Percentiles rank a stretch among this genome's conserved stretches.
Evolutionary conservation across 495 filamentous ascomycete species (phyloP).

Genomic region (Talaromyces thailandensis): DNA sequence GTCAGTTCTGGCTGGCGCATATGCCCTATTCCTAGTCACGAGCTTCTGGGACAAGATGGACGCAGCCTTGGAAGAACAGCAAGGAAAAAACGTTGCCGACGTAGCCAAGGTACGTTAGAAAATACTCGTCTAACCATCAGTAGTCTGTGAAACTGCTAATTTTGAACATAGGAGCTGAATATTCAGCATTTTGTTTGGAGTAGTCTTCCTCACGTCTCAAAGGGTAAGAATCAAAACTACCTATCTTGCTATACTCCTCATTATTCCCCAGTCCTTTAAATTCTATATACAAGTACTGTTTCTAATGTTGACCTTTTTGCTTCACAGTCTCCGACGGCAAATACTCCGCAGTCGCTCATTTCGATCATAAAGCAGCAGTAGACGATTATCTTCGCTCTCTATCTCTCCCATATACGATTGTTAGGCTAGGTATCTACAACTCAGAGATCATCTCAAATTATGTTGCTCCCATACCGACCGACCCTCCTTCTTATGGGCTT

Average conservation of each 20-base stretch:
- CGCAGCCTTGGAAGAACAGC: conserved; percentile 35
- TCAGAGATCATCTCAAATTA: not conserved
- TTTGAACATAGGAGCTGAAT: not conserved
- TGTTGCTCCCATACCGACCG: not conserved
- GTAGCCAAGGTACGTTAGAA: conserved; percentile 18
- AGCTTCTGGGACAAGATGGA: conserved; percentile 39
- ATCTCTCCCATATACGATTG: not conserved
- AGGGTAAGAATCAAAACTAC: not conserved
- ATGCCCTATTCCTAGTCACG: conserved; percentile 50
- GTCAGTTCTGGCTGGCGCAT: conserved; percentile 41
- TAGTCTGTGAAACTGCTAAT: not conserved
- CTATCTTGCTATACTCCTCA: not conserved
- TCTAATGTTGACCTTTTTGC: not conserved
- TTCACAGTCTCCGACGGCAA: not conserved
- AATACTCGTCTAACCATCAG: not conserved
- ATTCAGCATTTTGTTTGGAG: conserved; percentile 3
- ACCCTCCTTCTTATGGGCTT: not conserved
- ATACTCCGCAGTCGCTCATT: not conserved
- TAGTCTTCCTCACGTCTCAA: conserved; percentile 1
- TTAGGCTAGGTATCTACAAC: not conserved
- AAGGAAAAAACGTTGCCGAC: conserved; percentile 47
- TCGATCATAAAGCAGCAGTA: not conserved
- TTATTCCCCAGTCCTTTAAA: not conserved
- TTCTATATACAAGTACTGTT: not conserved
- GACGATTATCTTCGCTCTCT: not conserved